Percentiles rank a stretch among this genome's conserved stretches.
Conservation (phyloP, 2,329 filamentous ascomycete species). For the Pestalotiopsis sp. region DNA sequence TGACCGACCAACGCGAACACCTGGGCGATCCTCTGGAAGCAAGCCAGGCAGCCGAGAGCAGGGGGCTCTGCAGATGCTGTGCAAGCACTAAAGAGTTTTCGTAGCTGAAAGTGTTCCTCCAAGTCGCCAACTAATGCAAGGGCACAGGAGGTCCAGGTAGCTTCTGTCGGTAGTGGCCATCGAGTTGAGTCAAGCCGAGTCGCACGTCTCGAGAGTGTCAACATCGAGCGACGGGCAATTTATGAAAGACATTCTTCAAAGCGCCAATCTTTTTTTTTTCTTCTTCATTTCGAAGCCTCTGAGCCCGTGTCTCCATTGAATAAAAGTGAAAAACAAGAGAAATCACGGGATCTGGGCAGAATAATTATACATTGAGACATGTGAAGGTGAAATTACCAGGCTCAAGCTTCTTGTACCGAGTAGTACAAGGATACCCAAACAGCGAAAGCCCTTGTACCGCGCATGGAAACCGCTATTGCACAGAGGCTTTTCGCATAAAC, state of each 20-base stretch:
- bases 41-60: neutral
- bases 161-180: neutral
- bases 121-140: neutral
- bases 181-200: too few species aligned
- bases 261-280: neutral
- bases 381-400: neutral
- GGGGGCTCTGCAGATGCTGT: neutral
- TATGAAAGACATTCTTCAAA: neutral
- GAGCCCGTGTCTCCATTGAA: neutral
- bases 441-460: neutral
- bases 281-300: neutral
- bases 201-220: neutral
- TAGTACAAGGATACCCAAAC: too few species aligned
- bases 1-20: neutral
- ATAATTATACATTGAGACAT: neutral
- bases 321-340: neutral
- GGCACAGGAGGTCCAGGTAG: neutral
- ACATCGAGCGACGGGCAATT: neutral
- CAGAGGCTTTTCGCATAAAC: neutral
- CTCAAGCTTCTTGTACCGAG: neutral
- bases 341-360: neutral
- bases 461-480: neutral
- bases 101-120: neutral
- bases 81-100: neutral
- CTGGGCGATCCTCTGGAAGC: neutral